Evolutionary conservation across 2,329 filamentous ascomycete species (phyloP), one percentile per base, ranked within the genome.

Genomic region (Hymenoscyphus albidus): DNA sequence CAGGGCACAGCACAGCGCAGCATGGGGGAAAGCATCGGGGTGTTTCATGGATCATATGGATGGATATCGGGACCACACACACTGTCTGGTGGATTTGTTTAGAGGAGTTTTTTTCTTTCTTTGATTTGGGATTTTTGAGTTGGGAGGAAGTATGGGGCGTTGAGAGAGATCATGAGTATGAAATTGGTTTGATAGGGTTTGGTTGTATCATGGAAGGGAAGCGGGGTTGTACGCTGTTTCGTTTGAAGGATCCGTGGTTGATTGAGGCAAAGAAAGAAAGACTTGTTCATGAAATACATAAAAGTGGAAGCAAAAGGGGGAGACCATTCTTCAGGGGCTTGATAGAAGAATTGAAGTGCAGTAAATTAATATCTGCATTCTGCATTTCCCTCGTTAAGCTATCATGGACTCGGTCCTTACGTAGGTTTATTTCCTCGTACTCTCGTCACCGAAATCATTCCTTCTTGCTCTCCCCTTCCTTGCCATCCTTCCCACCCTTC

Each of bases 31-130:
- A 35, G 55, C 31, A 58, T 35, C n/a, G 31, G 55, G 62, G 64
- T 61, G 63, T 63, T 54, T 61, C 18, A 31, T 18, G 64, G 64
- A 38, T 62, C 62, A 62, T 54, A 54, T 18, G 18, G n/a, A 54
- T 54, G 48, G 18, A 59, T 31, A 56, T 63, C n/a, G 22, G n/a
- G 55, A 31, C 14, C 7, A 57, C n/a, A 57, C 44, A 9, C 22
- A 9, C 13, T 22, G 6, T 22, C 44, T 51, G 35, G 35, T 35
- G 35, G 35, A 35, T 35, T 35, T 35, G 35, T 35, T 35, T 35
- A 35, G 35, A 35, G 35, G 35, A 6, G 35, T 35, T 35, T 10
- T 7, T 35, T 9, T 35, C 27, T 27, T 27, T 35, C 9, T 35
- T 35, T 35, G 35, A 35, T 22, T 54, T 27, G 48, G 48, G 48